These are phyloP conservation scores for Tetrahymena elliotti DNA, from an alignment of 73 alveolate species.

Conservation along the genomic window DNA sequence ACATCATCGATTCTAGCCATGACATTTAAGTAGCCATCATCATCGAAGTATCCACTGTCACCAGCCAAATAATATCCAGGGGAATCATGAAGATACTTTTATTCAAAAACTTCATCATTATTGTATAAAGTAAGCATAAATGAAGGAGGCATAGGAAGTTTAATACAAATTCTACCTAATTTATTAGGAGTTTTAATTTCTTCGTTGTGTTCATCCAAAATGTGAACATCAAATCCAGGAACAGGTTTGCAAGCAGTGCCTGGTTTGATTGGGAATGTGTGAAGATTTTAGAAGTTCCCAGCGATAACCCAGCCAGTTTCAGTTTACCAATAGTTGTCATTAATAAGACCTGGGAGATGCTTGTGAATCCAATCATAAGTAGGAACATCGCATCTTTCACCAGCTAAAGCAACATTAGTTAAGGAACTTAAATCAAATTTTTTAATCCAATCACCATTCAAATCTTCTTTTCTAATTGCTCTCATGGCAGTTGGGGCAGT, in stretches of 20 bases:
- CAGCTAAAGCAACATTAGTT: slow-evolving; percentile 75
- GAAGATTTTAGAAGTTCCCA: slow-evolving; percentile 50
- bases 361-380: slow-evolving; percentile 82
- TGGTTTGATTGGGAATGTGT: slow-evolving; percentile 53
- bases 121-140: slow-evolving; percentile 93
- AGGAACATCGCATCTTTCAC: slow-evolving; percentile 99
- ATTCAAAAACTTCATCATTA: slow-evolving; percentile 85
- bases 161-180: slow-evolving; percentile 80
- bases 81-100: slow-evolving; percentile 85
- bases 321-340: slow-evolving; percentile 99
- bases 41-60: slow-evolving; percentile 89
- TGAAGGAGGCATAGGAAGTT: slow-evolving; percentile 98
- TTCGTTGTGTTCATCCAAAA: slow-evolving; percentile 78
- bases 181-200: slow-evolving; percentile 39
- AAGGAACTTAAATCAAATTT: slow-evolving; percentile 61
- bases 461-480: slow-evolving; percentile 93
- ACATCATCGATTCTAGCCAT: slow-evolving; percentile 86
- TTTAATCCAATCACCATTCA: slow-evolving; percentile 84
- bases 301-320: slow-evolving; percentile 98
- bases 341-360: slow-evolving; percentile 65
- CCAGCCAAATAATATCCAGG: slow-evolving; percentile 94
- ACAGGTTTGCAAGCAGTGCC: slow-evolving; percentile 93
- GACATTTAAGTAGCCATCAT: slow-evolving; percentile 67
- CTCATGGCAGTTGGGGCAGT: slow-evolving; percentile 99
- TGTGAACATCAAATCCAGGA: slow-evolving; percentile 84